phyloP scores from a whole-genome alignment of 345 rosid genomes.

The Gossypium australe region DNA sequence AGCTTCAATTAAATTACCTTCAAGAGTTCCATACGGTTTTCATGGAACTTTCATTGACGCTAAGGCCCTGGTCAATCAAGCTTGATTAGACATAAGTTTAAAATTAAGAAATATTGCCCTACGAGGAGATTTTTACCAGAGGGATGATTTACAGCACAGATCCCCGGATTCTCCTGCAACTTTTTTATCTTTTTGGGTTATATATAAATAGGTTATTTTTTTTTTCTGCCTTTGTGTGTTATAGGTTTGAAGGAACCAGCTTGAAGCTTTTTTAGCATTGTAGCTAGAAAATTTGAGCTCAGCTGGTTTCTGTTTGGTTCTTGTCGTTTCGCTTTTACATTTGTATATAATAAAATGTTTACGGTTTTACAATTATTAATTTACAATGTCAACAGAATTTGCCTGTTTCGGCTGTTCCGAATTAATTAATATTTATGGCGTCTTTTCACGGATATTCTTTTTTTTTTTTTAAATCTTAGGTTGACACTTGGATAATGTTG shows the following conservation, averaged over 20 bases:
- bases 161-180: slow-evolving; percentile 46
- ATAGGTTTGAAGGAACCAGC: slow-evolving; percentile 25
- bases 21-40: slow-evolving; percentile 92
- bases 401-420: neutral
- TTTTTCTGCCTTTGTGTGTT: neutral
- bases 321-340: neutral
- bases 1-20: slow-evolving; percentile 71
- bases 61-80: slow-evolving; percentile 60
- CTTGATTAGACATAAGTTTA: slow-evolving; percentile 17
- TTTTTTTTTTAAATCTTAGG: neutral
- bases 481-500: neutral
- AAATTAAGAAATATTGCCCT: neutral
- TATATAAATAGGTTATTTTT: too few relatives aligned
- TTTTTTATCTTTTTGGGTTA: neutral
- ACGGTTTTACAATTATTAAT: neutral
- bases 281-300: slow-evolving; percentile 38
- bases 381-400: neutral
- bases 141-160: slow-evolving; percentile 37
- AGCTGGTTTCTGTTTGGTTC: slow-evolving; percentile 35
- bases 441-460: neutral
- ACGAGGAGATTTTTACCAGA: slow-evolving; percentile 36
- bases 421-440: neutral
- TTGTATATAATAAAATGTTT: neutral
- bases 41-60: slow-evolving; percentile 89
- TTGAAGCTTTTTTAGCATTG: slow-evolving; percentile 42